These are phyloP conservation scores for Boletus mariae DNA, from an alignment of 1,284 basidiomycete species.

Conservation along the genomic window DNA sequence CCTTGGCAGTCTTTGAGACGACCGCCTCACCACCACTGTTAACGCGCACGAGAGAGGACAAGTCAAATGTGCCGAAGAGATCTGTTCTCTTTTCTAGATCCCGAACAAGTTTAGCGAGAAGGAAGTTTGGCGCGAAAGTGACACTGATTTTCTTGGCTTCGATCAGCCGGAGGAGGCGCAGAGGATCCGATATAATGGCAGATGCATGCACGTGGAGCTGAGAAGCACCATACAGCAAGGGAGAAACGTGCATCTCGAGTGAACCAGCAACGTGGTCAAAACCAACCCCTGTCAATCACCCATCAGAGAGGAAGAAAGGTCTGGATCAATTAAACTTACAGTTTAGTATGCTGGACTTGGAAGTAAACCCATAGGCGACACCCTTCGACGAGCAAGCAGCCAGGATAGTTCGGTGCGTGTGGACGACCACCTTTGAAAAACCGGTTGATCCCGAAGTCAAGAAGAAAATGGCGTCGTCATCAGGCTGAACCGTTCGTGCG, in stretches of 20 bases:
- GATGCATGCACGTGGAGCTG: constrained; percentile 30
- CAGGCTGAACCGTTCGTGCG: constrained; percentile 12
- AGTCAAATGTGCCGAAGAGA: constrained; percentile 27
- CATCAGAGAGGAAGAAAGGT: not conserved
- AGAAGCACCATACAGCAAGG: constrained; percentile 25
- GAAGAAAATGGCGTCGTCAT: constrained; percentile 29
- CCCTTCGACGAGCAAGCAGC: constrained; percentile 27
- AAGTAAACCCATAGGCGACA: constrained; percentile 21
- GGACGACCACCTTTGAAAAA: constrained; percentile 35
- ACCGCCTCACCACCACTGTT: constrained; percentile 40
- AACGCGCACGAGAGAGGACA: constrained; percentile 30
- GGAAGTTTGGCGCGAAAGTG: constrained; percentile 42
- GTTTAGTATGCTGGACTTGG: constrained; percentile 22
- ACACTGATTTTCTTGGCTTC: constrained; percentile 22
- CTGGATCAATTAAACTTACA: constrained; percentile 13
- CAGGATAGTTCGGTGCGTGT: constrained; percentile 31
- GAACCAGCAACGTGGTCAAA: constrained; percentile 39
- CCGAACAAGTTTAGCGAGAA: constrained; percentile 36
- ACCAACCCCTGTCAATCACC: constrained; percentile 28
- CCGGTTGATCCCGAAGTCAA: constrained; percentile 37
- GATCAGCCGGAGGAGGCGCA: constrained; percentile 25
- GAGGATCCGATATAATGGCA: constrained; percentile 22
- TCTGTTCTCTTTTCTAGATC: constrained; percentile 24
- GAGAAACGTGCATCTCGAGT: constrained; percentile 30
- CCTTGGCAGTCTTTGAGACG: constrained; percentile 35